Evolutionary conservation across 768 basidiomycete species (phyloP).

Genomic region (Boletellus ananas): DNA sequence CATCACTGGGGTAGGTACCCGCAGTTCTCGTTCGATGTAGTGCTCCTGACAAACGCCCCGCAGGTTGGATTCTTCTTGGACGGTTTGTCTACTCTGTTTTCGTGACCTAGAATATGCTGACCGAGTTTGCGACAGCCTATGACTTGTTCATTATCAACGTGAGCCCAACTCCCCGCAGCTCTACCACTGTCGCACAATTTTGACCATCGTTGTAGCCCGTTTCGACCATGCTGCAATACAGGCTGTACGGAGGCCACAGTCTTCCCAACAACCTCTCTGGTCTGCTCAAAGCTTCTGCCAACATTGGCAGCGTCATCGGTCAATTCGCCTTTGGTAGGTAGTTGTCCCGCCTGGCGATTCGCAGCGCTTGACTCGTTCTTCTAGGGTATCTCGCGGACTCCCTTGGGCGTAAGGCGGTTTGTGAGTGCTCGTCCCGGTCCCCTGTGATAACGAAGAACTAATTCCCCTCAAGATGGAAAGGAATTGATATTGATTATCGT

Average conservation of each 20-base stretch:
- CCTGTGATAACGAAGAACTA: not conserved
- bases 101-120: slow-evolving; percentile 1
- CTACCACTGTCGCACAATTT: not conserved
- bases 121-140: slow-evolving; percentile 46
- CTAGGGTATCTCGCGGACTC: slow-evolving; percentile 63
- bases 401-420: slow-evolving; percentile 66
- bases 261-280: slow-evolving; percentile 58
- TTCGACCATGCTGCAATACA: slow-evolving; percentile 62
- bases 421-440: slow-evolving; percentile 28
- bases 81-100: slow-evolving; percentile 37
- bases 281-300: slow-evolving; percentile 62
- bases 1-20: slow-evolving; percentile 52
- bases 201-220: slow-evolving; percentile 44
- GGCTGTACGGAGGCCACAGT: slow-evolving; percentile 48
- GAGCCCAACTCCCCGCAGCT: slow-evolving; percentile 11
- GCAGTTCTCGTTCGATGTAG: not conserved
- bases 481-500: slow-evolving; percentile 79
- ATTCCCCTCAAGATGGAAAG: slow-evolving; percentile 52
- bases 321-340: slow-evolving; percentile 58
- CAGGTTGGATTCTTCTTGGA: slow-evolving; percentile 72
- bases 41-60: not conserved
- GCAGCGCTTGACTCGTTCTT: not conserved
- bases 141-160: slow-evolving; percentile 72
- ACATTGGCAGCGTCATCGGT: slow-evolving; percentile 70
- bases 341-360: not conserved